Evolutionary conservation across 371 early-diverging fungal genomes (phyloP).

Genomic region (Astathelohania contejeani): DNA sequence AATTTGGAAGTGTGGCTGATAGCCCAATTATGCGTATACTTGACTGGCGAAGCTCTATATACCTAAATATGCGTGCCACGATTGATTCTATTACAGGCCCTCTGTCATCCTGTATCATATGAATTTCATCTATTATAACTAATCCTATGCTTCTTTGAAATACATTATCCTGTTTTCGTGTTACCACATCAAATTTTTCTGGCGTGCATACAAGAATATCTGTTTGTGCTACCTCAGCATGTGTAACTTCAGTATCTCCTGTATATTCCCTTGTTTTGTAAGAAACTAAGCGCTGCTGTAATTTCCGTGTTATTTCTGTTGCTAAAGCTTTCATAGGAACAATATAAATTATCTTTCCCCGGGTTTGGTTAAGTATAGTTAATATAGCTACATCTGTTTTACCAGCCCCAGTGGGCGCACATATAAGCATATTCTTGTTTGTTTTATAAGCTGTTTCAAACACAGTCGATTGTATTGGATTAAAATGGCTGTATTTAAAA

Average conservation of each 20-base stretch:
- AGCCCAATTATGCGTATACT: slow-evolving; percentile 82
- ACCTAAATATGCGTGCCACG: slow-evolving; percentile 72
- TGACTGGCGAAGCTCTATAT: slow-evolving; percentile 70
- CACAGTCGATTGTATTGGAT: slow-evolving; percentile 87
- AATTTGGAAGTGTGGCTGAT: slow-evolving; percentile 95
- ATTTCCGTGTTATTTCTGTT: slow-evolving; percentile 82
- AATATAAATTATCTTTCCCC: slow-evolving; percentile 76
- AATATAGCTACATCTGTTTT: slow-evolving; percentile 66
- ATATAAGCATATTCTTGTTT: slow-evolving; percentile 67
- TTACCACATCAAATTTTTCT: slow-evolving; percentile 98
- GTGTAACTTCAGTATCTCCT: slow-evolving; percentile 83
- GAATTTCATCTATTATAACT: slow-evolving; percentile 96
- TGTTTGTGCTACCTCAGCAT: slow-evolving; percentile 73
- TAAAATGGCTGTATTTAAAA: slow-evolving; percentile 61
- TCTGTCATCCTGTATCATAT: slow-evolving; percentile 89
- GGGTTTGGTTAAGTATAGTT: slow-evolving; percentile 23
- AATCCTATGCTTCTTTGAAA: slow-evolving; percentile 61
- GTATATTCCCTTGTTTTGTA: slow-evolving; percentile 76
- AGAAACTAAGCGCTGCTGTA: slow-evolving; percentile 61
- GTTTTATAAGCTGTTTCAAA: slow-evolving; percentile 79
- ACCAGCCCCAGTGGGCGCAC: slow-evolving; percentile 95
- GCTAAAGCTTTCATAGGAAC: slow-evolving; percentile 99
- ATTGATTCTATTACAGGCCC: slow-evolving; percentile 91
- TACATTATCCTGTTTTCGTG: slow-evolving; percentile 59
- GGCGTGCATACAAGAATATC: slow-evolving; percentile 96